phyloP scores from a whole-genome alignment of 176 grass and related monocot genomes.

The Oryza rufipogon region DNA sequence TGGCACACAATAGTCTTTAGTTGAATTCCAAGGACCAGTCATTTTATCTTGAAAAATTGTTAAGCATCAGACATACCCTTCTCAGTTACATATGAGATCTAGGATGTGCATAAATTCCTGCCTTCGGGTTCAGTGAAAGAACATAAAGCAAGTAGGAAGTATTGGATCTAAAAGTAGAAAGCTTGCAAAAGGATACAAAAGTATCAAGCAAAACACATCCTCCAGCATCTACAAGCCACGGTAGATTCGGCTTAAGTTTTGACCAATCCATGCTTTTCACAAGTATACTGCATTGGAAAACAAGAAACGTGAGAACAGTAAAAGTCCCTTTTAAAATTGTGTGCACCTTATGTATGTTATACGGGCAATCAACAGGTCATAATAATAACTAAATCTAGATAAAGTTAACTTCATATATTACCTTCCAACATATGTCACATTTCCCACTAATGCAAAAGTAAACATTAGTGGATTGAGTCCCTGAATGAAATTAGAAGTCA shows the following conservation, averaged over 20 bases:
- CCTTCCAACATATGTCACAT: slow-evolving; percentile 94
- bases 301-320: slow-evolving; percentile 1
- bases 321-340: neutral
- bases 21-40: neutral
- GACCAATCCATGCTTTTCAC: slow-evolving; percentile 91
- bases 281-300: slow-evolving; percentile 77
- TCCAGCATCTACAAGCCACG: slow-evolving; percentile 93
- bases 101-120: neutral
- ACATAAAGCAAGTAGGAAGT: slow-evolving; percentile 11
- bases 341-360: neutral
- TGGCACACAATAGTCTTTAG: neutral
- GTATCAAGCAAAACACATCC: slow-evolving; percentile 88
- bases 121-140: neutral
- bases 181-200: slow-evolving; percentile 86
- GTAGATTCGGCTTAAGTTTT: slow-evolving; percentile 80
- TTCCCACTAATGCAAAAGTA: slow-evolving; percentile 85
- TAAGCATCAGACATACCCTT: neutral
- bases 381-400: slow-evolving; percentile 16
- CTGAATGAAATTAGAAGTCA: slow-evolving; percentile 51
- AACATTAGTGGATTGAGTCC: slow-evolving; percentile 97
- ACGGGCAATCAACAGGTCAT: neutral
- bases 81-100: neutral
- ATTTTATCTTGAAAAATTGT: slow-evolving; percentile 25
- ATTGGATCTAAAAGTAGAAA: slow-evolving; percentile 36
- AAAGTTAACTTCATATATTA: slow-evolving; percentile 40